phyloP scores from a whole-genome alignment of 192 early-diverging fungal genomes.

The Umbelopsis vinacea region DNA sequence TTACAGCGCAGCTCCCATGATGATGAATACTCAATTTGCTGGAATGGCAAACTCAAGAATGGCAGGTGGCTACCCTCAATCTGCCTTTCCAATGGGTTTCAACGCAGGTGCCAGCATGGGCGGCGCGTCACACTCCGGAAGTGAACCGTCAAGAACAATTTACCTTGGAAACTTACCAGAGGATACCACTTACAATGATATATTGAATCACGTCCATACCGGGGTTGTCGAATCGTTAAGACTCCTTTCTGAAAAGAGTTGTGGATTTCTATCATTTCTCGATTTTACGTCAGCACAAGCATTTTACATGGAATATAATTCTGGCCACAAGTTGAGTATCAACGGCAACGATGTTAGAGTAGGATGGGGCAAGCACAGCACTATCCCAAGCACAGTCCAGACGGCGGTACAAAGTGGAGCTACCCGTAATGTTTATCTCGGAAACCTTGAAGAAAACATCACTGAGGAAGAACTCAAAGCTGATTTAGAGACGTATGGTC shows the following conservation, averaged over 20 bases:
- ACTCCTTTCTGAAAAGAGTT: conserved; percentile 74
- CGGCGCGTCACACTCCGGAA: conserved; percentile 5
- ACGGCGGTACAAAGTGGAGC: conserved; percentile 67
- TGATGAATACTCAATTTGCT: conserved; percentile 1
- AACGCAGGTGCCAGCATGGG: neutral
- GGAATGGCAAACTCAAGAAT: conserved; percentile 18
- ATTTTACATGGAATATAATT: conserved; percentile 60
- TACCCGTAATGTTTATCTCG: conserved; percentile 81
- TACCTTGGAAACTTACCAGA: conserved; percentile 80
- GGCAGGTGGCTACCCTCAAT: neutral
- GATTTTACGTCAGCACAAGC: conserved; percentile 61
- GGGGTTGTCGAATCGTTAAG: conserved; percentile 74
- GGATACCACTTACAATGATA: conserved; percentile 57
- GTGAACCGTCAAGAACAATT: conserved; percentile 67
- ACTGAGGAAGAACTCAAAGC: conserved; percentile 55
- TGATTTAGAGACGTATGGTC: conserved; percentile 70
- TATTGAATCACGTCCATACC: conserved; percentile 69
- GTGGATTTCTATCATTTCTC: conserved; percentile 82
- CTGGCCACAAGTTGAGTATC: conserved; percentile 48
- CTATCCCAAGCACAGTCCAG: conserved; percentile 50
- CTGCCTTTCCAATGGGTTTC: conserved; percentile 14
- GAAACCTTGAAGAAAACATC: conserved; percentile 61
- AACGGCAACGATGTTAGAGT: conserved; percentile 65
- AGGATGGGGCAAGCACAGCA: conserved; percentile 76
- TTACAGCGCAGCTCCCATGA: neutral